A percentile compares a stretch with the other conserved stretches of the same genome.
These are phyloP conservation scores for Hirschioporus abietinus DNA, from an alignment of 768 basidiomycete genomes.

Conservation along the genomic window DNA sequence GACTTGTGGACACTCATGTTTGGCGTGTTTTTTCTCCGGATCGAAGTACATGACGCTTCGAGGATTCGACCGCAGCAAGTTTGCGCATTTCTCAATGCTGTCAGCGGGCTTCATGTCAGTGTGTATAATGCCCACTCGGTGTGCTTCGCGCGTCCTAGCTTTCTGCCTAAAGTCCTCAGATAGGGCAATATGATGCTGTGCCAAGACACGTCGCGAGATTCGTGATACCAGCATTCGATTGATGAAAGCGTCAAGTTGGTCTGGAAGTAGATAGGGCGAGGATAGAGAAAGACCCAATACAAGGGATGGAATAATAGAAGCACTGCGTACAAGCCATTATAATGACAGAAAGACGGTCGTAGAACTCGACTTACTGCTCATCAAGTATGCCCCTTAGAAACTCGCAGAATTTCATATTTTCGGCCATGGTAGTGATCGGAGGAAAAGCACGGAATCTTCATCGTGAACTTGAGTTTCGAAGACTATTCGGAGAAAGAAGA, in stretches of 20 bases:
- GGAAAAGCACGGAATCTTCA: conserved; percentile 70
- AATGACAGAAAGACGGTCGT: conserved; percentile 7
- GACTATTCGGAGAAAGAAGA: conserved; percentile 1
- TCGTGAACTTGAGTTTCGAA: conserved; percentile 10
- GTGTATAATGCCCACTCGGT: conserved; percentile 81
- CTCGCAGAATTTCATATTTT: conserved; percentile 75
- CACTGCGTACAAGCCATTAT: conserved; percentile 34
- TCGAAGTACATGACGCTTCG: not conserved
- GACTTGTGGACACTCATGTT: conserved; percentile 54
- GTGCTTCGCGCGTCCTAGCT: conserved; percentile 34
- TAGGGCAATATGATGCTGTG: conserved; percentile 83
- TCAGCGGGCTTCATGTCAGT: conserved; percentile 65
- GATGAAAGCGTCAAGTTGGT: conserved; percentile 82
- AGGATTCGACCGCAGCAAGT: conserved; percentile 35
- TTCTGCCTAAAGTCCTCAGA: conserved; percentile 46
- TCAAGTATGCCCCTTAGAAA: conserved; percentile 61
- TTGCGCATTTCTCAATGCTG: conserved; percentile 65
- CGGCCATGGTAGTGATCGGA: conserved; percentile 59
- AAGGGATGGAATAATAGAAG: conserved; percentile 73
- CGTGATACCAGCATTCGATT: conserved; percentile 86
- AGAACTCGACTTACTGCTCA: conserved; percentile 59
- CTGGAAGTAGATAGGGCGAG: conserved; percentile 71
- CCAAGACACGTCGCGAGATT: conserved; percentile 84
- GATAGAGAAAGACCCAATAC: conserved; percentile 82
- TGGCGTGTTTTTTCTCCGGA: conserved; percentile 13